Percentiles rank a stretch among this genome's conserved stretches.
phyloP scores from a whole-genome alignment of 371 early-diverging fungal genomes.

The Apophysomyces variabilis region DNA sequence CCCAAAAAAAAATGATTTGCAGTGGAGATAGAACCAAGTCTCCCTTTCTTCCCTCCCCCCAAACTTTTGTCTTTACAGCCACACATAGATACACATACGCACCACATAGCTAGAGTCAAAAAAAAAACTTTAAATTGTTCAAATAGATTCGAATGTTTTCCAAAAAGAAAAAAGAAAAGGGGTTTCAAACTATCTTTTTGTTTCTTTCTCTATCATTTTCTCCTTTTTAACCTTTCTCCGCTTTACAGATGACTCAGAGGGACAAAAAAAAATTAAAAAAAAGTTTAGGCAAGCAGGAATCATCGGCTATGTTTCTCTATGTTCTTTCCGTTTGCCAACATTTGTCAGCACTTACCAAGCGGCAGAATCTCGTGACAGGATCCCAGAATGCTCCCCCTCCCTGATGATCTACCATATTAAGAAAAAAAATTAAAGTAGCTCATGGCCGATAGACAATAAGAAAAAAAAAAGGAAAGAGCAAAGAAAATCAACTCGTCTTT shows the following conservation, averaged over 20 bases:
- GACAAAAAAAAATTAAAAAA: no score
- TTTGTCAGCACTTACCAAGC: slow-evolving; percentile 36
- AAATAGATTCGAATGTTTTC: not conserved
- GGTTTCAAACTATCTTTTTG: no score
- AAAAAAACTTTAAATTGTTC: not conserved
- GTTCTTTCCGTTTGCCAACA: slow-evolving; percentile 30
- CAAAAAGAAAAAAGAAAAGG: not conserved
- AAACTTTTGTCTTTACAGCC: no score
- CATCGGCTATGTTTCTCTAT: no score
- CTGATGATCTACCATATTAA: slow-evolving; percentile 13
- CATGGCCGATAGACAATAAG: not conserved
- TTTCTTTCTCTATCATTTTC: not conserved
- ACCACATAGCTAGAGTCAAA: slow-evolving; percentile 52
- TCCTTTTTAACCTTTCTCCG: not conserved
- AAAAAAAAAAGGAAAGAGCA: not conserved
- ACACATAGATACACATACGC: not conserved
- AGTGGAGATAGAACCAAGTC: slow-evolving; percentile 31
- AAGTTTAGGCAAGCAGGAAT: no score
- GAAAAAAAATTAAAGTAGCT: slow-evolving; percentile 5
- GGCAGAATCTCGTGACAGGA: slow-evolving; percentile 41
- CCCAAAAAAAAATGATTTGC: slow-evolving; percentile 32
- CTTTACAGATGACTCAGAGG: no score
- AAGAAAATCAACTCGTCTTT: slow-evolving; percentile 11
- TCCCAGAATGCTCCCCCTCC: slow-evolving; percentile 37
- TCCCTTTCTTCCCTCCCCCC: no score